Evolutionary conservation across 2,329 filamentous ascomycete species (phyloP), one percentile per base, ranked within the genome.

Genomic region (Curvularia verruculosa): DNA sequence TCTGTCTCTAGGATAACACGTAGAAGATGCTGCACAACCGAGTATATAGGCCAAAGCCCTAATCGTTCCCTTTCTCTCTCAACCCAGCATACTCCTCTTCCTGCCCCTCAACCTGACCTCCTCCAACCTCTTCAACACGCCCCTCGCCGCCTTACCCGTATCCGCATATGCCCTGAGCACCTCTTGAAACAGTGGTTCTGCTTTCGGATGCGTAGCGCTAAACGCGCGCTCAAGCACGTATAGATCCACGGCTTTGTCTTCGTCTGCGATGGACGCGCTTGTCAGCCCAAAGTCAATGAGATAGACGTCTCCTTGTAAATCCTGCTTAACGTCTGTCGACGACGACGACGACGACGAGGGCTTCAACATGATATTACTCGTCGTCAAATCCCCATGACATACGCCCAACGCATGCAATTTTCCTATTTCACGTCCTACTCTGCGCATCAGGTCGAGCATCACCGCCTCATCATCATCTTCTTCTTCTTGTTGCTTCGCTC

Each of bases 1-100:
- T n/a, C n/a, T n/a, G n/a, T n/a, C n/a, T n/a, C n/a, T n/a, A n/a
- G n/a, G n/a, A n/a, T n/a, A n/a, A n/a, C n/a, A n/a, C n/a, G n/a
- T n/a, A n/a, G n/a, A n/a, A n/a, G n/a, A n/a, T n/a, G n/a, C n/a
- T n/a, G n/a, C n/a, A n/a, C n/a, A n/a, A n/a, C n/a, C n/a, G n/a
- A n/a, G n/a, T 37, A 37, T 18, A 37, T 37, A 18, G 3, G 4
- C n/a, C n/a, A n/a, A n/a, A n/a, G n/a, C n/a, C n/a, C n/a, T n/a
- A n/a, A n/a, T n/a, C n/a, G n/a, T n/a, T n/a, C 5, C 28, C 28
- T 10, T 10, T 10, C 5, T 10, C 13, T 24, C 18, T 28, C n/a
- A 98, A 26, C 95, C 95, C 66, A 99, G 75, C 95, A 99, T 99
- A 75, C 92, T 98, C 77, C 92, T 89, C 85, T 99, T 99, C 74